Conservation (phyloP, 305 asterid genomes). For the Fraxinus xanthoxyloides region DNA sequence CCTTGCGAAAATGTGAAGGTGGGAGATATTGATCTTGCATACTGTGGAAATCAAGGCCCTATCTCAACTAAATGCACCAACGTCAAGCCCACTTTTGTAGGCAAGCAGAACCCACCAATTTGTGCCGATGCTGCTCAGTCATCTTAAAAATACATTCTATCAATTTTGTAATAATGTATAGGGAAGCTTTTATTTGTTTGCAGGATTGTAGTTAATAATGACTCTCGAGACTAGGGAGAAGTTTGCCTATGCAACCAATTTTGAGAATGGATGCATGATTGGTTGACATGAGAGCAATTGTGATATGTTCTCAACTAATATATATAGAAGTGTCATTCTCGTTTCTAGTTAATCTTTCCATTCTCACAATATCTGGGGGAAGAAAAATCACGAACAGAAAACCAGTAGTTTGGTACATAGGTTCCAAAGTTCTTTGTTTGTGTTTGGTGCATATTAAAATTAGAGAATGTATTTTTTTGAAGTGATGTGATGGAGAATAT, state of each 20-base stretch:
- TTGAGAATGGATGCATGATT: background rate
- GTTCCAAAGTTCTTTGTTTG: too few relatives aligned
- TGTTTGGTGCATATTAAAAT: too few relatives aligned
- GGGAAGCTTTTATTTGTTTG: background rate
- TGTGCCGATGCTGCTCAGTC: conserved; percentile 17
- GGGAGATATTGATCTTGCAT: conserved; percentile 37
- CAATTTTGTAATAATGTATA: background rate
- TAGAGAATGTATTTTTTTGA: too few relatives aligned
- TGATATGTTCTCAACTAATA: background rate
- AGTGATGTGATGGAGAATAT: too few relatives aligned
- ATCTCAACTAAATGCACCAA: conserved; percentile 32
- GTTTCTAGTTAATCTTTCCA: background rate
- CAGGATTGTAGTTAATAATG: background rate
- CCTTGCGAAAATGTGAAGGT: conserved; percentile 48
- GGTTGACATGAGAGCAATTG: background rate
- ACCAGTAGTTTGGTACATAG: too few relatives aligned
- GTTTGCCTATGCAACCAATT: background rate
- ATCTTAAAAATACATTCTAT: background rate
- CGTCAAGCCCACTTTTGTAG: conserved; percentile 29
- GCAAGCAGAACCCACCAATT: conserved; percentile 35
- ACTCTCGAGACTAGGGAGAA: background rate
- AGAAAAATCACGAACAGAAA: too few relatives aligned
- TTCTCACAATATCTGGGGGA: too few relatives aligned
- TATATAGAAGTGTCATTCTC: background rate
- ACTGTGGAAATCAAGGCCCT: conserved; percentile 28